Evolutionary conservation across 768 basidiomycete species (phyloP).

Genomic region (Boletus rex-veris): DNA sequence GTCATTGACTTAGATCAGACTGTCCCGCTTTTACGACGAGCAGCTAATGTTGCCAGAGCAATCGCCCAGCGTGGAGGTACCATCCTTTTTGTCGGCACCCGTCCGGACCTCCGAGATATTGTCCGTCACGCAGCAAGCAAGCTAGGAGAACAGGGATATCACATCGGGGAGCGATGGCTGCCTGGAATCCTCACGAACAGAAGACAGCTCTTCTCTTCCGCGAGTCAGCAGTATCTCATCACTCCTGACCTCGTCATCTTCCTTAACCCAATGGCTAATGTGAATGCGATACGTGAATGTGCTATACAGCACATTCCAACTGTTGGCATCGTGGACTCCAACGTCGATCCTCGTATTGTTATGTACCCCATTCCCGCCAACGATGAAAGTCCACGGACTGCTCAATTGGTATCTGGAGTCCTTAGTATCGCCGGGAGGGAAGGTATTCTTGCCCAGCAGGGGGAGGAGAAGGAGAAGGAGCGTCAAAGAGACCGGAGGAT

Average conservation of each 20-base stretch:
- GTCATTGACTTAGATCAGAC: conserved; percentile 96
- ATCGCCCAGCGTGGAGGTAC: conserved; percentile 78
- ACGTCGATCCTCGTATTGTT: conserved; percentile 92
- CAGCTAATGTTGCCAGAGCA: conserved; percentile 81
- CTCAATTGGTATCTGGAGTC: conserved; percentile 87
- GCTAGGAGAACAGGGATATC: conserved; percentile 76
- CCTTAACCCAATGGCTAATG: conserved; percentile 84
- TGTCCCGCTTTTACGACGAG: conserved; percentile 84
- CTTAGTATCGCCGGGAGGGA: conserved; percentile 85
- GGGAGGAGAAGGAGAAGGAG: conserved; percentile 24
- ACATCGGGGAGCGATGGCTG: conserved; percentile 86
- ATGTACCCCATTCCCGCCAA: conserved; percentile 99
- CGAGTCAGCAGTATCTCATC: conserved; percentile 50
- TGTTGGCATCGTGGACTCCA: conserved; percentile 90
- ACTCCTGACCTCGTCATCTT: conserved; percentile 87
- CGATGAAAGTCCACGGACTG: conserved; percentile 87
- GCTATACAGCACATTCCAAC: conserved; percentile 89
- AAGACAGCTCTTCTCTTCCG: conserved; percentile 65
- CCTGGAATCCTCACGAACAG: conserved; percentile 95
- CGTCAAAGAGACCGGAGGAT: conserved; percentile 25
- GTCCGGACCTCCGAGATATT: conserved; percentile 69
- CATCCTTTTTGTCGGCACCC: conserved; percentile 88
- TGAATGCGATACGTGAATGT: conserved; percentile 88
- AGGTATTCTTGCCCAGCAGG: conserved; percentile 49
- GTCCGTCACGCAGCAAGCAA: conserved; percentile 78